Evolutionary conservation across 1,284 basidiomycete species (phyloP), one percentile per base, ranked within the genome.

Genomic region (Flammula alnicola): DNA sequence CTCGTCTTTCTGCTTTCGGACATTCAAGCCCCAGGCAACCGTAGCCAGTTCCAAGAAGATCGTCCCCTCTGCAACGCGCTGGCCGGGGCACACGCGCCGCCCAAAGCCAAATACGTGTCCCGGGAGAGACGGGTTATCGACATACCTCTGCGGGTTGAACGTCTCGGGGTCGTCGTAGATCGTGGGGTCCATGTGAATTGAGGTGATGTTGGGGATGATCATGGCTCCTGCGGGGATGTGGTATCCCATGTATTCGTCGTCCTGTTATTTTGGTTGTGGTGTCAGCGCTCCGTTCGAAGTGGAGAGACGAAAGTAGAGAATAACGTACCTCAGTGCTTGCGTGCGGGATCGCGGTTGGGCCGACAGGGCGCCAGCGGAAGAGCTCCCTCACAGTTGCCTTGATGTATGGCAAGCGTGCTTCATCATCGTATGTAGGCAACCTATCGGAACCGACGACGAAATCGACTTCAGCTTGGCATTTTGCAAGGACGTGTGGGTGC

Each of bases 391-490:
- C 23, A 12, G 35, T 36, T 4, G 47, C 47, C 32, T 23, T 12
- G 2, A 48, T 10, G 23, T 48, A 48, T 17, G 47, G 47, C 26
- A 48, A 38, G 12, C 33, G 14, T 17, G 25, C 47, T 19, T 25
- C 31, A 32, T 48, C 47, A 20, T 30, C 37, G 23, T 41, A 33
- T 7, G 37, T 42, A 23, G 47, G 47, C 31, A 48, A 14, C 47
- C 47, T 29, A 9, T n/a, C 16, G 8, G 19, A 35, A 17, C 47
- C 47, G 23, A 48, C 38, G 20, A 48, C 30, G 26, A 11, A 12
- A 20, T 48, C 47, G 5, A 48, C 14, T 23, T 48, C 47, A 10
- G 23, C 47, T 31, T 48, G 44, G 22, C 33, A 36, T 16, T 46
- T 46, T 36, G n/a, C n/a, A n/a, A n/a, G n/a, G n/a, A n/a, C n/a